phyloP scores from a whole-genome alignment of 768 basidiomycete species.

The Lactarius hatsudake region DNA sequence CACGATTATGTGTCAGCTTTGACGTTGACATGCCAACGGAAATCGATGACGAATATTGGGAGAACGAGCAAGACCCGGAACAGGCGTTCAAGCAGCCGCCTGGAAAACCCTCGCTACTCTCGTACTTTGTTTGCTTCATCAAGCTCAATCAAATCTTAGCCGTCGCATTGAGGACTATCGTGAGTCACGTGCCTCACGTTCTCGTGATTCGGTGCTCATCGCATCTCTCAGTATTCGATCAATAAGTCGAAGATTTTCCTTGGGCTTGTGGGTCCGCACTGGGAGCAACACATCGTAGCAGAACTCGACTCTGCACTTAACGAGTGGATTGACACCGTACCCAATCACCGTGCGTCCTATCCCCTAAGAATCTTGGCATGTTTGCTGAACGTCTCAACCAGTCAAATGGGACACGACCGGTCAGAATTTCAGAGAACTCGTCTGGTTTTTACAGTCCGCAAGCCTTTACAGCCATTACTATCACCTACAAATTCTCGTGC shows the following conservation, averaged over 20 bases:
- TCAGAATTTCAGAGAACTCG: slow-evolving; percentile 24
- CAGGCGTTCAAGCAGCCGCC: slow-evolving; percentile 59
- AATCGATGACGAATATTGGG: slow-evolving; percentile 29
- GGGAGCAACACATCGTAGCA: slow-evolving; percentile 44
- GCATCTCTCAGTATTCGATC: slow-evolving; percentile 61
- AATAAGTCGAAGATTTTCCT: slow-evolving; percentile 59
- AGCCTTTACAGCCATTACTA: slow-evolving; percentile 42
- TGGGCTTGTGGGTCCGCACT: slow-evolving; percentile 51
- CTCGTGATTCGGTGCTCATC: background rate
- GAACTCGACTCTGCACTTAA: slow-evolving; percentile 48
- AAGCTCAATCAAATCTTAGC: slow-evolving; percentile 64
- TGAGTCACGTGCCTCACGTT: slow-evolving; percentile 31
- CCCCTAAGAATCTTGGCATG: background rate
- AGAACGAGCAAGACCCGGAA: slow-evolving; percentile 22
- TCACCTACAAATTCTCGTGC: slow-evolving; percentile 44
- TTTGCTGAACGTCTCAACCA: background rate
- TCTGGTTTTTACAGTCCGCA: slow-evolving; percentile 37
- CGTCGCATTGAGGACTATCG: slow-evolving; percentile 61
- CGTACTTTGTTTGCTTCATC: slow-evolving; percentile 54
- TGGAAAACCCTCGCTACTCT: slow-evolving; percentile 50
- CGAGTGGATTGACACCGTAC: slow-evolving; percentile 45
- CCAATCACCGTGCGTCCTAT: slow-evolving; percentile 35
- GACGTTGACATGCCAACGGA: slow-evolving; percentile 25
- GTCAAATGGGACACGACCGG: slow-evolving; percentile 30
- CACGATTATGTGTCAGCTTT: slow-evolving; percentile 30